Conservation (phyloP, 306 rosid species). For the Castanospermum australe region DNA sequence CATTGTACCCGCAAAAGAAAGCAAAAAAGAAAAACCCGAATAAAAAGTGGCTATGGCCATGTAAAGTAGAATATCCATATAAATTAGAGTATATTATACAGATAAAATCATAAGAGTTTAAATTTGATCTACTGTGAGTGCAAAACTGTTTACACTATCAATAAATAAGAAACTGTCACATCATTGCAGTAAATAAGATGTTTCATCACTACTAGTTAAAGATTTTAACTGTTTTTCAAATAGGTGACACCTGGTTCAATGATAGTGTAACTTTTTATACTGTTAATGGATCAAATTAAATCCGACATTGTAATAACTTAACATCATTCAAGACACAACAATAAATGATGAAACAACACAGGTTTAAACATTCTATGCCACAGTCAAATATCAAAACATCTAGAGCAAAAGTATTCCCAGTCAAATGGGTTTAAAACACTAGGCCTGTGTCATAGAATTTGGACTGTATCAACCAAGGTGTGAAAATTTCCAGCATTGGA, state of each 20-base stretch:
- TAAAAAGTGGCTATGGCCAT: background rate
- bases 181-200: background rate
- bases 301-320: background rate
- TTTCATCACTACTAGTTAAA: background rate
- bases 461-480: background rate
- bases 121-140: too few relatives aligned
- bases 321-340: background rate
- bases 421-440: background rate
- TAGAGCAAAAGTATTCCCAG: background rate
- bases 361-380: background rate
- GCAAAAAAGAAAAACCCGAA: background rate
- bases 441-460: background rate
- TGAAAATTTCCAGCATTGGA: constrained; percentile 8
- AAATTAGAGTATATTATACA: background rate
- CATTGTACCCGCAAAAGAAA: background rate
- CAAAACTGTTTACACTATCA: too few relatives aligned
- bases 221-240: background rate
- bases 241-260: background rate
- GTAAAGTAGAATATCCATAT: background rate
- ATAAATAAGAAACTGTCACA: too few relatives aligned
- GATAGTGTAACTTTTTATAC: background rate
- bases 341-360: background rate
- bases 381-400: background rate
- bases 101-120: too few relatives aligned
- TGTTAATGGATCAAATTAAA: background rate